Evolutionary conservation across 202 grass and related monocot genomes (phyloP).

Genomic region (Musa balbisiana): DNA sequence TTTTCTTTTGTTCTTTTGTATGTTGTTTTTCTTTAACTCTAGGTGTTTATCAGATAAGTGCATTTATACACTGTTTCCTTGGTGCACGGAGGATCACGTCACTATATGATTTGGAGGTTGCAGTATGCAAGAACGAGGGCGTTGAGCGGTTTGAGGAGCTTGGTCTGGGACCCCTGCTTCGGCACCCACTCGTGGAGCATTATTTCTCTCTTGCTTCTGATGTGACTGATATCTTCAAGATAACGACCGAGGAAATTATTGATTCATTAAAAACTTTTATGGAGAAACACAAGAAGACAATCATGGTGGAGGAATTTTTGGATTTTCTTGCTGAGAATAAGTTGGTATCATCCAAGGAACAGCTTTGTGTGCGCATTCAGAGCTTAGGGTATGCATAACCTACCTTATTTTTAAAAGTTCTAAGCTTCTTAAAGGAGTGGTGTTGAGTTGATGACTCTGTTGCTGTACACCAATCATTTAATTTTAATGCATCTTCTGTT

Average conservation of each 20-base stretch:
- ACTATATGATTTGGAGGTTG: constrained; percentile 68
- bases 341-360: constrained; percentile 48
- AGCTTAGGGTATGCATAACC: constrained; percentile 60
- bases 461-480: neutral
- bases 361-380: constrained; percentile 67
- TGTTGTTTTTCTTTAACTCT: constrained; percentile 14
- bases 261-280: constrained; percentile 43
- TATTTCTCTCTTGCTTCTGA: constrained; percentile 63
- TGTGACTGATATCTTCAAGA: constrained; percentile 45
- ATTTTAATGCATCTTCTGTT: constrained; percentile 4
- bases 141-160: constrained; percentile 74
- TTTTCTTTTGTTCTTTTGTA: constrained; percentile 4
- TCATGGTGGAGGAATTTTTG: constrained; percentile 59
- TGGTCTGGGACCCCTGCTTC: constrained; percentile 63
- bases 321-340: constrained; percentile 55
- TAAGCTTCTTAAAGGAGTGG: neutral
- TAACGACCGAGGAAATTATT: constrained; percentile 64
- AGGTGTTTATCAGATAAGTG: constrained; percentile 55
- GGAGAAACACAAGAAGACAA: constrained; percentile 41
- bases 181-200: constrained; percentile 54
- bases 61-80: constrained; percentile 87
- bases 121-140: constrained; percentile 81
- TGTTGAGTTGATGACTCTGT: neutral
- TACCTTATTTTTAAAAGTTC: neutral
- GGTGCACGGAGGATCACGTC: constrained; percentile 62